A percentile compares a stretch with the other conserved stretches of the same genome.
Conservation (phyloP, 2,329 filamentous ascomycete genomes). For the Penicillium sp. region DNA sequence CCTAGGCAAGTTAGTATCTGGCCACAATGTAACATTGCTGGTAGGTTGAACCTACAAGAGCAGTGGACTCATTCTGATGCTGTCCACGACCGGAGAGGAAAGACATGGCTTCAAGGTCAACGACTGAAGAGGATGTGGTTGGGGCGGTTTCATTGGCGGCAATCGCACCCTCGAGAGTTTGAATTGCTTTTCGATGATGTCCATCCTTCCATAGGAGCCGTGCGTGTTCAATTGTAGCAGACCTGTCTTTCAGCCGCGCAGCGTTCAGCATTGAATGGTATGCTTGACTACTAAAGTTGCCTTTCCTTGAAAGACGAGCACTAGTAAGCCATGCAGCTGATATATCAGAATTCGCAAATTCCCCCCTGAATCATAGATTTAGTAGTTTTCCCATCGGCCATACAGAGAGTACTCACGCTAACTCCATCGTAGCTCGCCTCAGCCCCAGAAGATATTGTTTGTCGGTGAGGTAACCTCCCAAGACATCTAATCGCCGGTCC, state of each 20-base stretch:
- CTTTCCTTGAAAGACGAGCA: constrained; percentile 82
- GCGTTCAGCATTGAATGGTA: constrained; percentile 94
- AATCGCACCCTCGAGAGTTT: constrained; percentile 84
- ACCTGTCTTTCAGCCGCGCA: constrained; percentile 77
- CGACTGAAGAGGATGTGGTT: constrained; percentile 40
- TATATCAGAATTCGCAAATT: constrained; percentile 72
- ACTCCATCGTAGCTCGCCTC: constrained; percentile 81
- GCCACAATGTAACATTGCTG: neutral
- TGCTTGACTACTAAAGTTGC: constrained; percentile 79
- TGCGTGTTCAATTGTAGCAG: constrained; percentile 91
- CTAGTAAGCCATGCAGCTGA: constrained; percentile 84
- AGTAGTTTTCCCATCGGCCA: constrained; percentile 1
- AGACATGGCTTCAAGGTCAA: constrained; percentile 37
- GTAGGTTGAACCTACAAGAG: constrained; percentile 36
- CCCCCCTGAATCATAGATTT: constrained; percentile 38
- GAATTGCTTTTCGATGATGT: constrained; percentile 91
- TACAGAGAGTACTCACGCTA: constrained; percentile 48
- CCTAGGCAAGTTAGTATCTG: constrained; percentile 35
- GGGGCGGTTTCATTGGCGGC: constrained; percentile 72
- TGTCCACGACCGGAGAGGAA: constrained; percentile 45
- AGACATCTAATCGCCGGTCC: constrained; percentile 76
- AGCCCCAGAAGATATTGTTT: constrained; percentile 92
- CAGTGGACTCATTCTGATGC: constrained; percentile 54
- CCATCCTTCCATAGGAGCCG: constrained; percentile 91
- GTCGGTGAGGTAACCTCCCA: constrained; percentile 86